phyloP scores from a whole-genome alignment of 495 filamentous ascomycete genomes.

The Chaetomium fimeti region DNA sequence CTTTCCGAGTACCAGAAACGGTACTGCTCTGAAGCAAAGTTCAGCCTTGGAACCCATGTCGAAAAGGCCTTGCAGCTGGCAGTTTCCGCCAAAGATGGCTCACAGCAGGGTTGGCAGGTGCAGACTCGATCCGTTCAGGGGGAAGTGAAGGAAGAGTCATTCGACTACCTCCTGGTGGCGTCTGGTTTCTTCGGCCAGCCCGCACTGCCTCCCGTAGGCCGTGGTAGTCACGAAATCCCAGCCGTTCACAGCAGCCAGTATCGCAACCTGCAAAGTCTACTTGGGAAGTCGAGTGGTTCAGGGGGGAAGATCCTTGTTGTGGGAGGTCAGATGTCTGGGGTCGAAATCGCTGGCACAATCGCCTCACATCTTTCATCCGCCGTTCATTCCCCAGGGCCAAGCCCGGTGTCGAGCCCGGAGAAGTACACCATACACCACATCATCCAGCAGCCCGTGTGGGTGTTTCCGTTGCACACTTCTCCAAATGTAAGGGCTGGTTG shows the following conservation, averaged over 20 bases:
- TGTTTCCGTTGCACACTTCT: slow-evolving; percentile 61
- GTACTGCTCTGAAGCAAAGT: slow-evolving; percentile 52
- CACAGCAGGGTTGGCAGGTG: slow-evolving; percentile 54
- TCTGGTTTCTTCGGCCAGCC: slow-evolving; percentile 74
- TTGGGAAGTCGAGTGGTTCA: slow-evolving; percentile 30
- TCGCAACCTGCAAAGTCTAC: slow-evolving; percentile 40
- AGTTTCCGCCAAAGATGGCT: slow-evolving; percentile 14
- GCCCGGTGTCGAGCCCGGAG: slow-evolving; percentile 33
- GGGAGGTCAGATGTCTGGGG: slow-evolving; percentile 80
- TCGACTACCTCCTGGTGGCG: slow-evolving; percentile 72
- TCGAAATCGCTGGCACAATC: slow-evolving; percentile 70
- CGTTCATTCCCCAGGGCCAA: slow-evolving; percentile 44
- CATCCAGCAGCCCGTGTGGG: slow-evolving; percentile 67
- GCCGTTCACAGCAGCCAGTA: slow-evolving; percentile 64
- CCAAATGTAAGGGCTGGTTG: slow-evolving; percentile 39
- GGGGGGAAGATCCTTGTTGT: slow-evolving; percentile 70
- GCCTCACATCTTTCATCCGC: slow-evolving; percentile 67
- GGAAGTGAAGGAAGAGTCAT: slow-evolving; percentile 40
- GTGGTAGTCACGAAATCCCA: slow-evolving; percentile 36
- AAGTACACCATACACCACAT: slow-evolving; percentile 64
- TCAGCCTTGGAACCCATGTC: slow-evolving; percentile 57
- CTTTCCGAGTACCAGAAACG: slow-evolving; percentile 58
- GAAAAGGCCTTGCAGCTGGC: slow-evolving; percentile 42
- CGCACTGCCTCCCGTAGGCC: slow-evolving; percentile 49
- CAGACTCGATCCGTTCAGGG: slow-evolving; percentile 40